Evolutionary conservation across 208 protist species (phyloP), one percentile per base, ranked within the genome.

Genomic region (Leishmania martiniquensis): DNA sequence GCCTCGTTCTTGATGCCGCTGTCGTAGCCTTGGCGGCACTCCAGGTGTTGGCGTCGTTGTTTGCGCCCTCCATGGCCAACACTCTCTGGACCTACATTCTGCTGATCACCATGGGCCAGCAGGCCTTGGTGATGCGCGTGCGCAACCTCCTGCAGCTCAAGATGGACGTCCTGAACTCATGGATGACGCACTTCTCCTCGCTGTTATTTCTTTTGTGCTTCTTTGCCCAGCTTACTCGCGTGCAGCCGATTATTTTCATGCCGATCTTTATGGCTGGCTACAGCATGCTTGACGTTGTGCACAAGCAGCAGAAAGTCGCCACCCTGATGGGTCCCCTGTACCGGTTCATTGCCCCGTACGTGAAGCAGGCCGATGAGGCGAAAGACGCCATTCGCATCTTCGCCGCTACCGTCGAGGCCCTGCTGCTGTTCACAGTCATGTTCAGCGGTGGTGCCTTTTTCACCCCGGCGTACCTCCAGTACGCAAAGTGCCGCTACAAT

Each of bases 381-480:
- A 85, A 89, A 71, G 54, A 78, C 17, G 39, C 76, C 47, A 74
- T 92, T 55, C 47, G 81, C 22, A 62, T 92, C 47, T 83, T 89
- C 66, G 90, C 88, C 29, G 85, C 84, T 49, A 87, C 85, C 5
- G 71, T 93, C 66, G 93, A 97, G 75, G 79, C 91, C n/a, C 49
- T 95, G 44, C 81, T 91, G 32, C 72, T 88, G 22, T 93, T 97
- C 76, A 89, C 89, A 47, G 59, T 93, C 42, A 87, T 95, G 83
- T 83, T 97, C 67, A 91, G 77, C 51, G 90, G 89, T 32, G 87
- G 88, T 71, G 76, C 85, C 54, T 86, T 92, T 74, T 94, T 94
- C 71, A 93, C 89, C 4, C 80, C 95, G 34, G 86, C 87, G 45
- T 97, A 94, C 85, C 87, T 93, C 51, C 88, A 97, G 81, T 97